Evolutionary conservation across 768 basidiomycete species (phyloP).

Genomic region (Russula earlei): DNA sequence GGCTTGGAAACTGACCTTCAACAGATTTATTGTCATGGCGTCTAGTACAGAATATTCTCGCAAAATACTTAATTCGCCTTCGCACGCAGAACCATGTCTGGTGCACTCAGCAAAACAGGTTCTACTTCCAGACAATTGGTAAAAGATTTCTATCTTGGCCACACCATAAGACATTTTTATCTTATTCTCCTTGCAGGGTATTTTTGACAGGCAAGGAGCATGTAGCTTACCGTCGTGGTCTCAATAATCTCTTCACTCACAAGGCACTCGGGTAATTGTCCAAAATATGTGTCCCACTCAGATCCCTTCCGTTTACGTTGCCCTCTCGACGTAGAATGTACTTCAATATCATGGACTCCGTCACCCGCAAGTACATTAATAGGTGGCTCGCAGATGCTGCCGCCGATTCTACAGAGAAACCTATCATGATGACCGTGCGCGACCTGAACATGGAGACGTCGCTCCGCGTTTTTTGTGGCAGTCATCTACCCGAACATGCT

Average conservation of each 20-base stretch:
- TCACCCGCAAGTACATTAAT: constrained; percentile 67
- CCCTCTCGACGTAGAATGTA: constrained; percentile 52
- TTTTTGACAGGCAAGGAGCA: constrained; percentile 92
- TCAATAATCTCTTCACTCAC: constrained; percentile 90
- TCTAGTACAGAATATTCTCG: constrained; percentile 88
- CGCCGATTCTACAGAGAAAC: constrained; percentile 37
- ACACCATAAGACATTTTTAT: background rate
- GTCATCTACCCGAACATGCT: constrained; percentile 75
- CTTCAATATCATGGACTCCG: constrained; percentile 69
- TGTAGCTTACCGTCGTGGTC: constrained; percentile 83
- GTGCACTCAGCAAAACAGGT: constrained; percentile 87
- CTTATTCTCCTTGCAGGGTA: constrained; percentile 51
- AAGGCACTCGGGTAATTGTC: constrained; percentile 73
- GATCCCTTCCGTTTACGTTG: background rate
- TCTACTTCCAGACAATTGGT: constrained; percentile 84
- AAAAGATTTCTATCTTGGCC: constrained; percentile 16
- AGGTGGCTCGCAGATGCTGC: constrained; percentile 59
- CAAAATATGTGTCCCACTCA: background rate
- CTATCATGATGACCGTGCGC: constrained; percentile 87
- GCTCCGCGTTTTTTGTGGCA: constrained; percentile 89
- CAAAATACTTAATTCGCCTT: constrained; percentile 93
- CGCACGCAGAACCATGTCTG: constrained; percentile 87
- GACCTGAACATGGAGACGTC: constrained; percentile 97
- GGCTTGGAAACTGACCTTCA: constrained; percentile 4
- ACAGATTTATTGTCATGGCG: constrained; percentile 98